A percentile compares a stretch with the other conserved stretches of the same genome.
These are phyloP conservation scores for Melastoma malabathricum DNA, from an alignment of 345 rosid genomes.

Conservation along the genomic window DNA sequence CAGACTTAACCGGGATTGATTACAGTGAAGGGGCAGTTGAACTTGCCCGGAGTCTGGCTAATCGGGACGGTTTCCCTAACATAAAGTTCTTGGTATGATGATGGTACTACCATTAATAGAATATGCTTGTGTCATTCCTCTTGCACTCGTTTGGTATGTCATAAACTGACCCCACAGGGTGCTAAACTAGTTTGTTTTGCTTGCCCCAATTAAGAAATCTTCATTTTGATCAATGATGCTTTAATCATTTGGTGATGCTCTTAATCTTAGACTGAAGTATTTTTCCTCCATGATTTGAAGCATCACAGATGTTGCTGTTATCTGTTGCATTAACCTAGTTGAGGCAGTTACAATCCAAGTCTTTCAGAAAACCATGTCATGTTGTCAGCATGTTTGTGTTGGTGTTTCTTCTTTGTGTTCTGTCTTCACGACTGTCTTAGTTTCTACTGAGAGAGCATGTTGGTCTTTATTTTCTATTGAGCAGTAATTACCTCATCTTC, in stretches of 20 bases:
- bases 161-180: too few species aligned
- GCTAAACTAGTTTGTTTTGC: neutral
- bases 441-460: too few species aligned
- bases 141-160: neutral
- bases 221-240: neutral
- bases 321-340: too few species aligned
- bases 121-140: neutral
- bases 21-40: conserved; percentile 85
- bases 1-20: conserved; percentile 83
- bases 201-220: too few species aligned
- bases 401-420: too few species aligned
- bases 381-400: too few species aligned
- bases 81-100: conserved; percentile 65
- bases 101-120: neutral
- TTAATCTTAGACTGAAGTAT: too few species aligned
- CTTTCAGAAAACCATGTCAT: too few species aligned
- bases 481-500: neutral
- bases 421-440: too few species aligned
- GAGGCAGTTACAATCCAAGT: too few species aligned
- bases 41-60: conserved; percentile 74
- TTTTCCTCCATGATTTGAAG: too few species aligned
- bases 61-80: conserved; percentile 64
- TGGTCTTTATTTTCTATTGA: neutral
- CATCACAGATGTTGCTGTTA: too few species aligned
- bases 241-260: neutral